phyloP scores from a whole-genome alignment of 805 yeast species.

The Clavispora vitiphila region DNA sequence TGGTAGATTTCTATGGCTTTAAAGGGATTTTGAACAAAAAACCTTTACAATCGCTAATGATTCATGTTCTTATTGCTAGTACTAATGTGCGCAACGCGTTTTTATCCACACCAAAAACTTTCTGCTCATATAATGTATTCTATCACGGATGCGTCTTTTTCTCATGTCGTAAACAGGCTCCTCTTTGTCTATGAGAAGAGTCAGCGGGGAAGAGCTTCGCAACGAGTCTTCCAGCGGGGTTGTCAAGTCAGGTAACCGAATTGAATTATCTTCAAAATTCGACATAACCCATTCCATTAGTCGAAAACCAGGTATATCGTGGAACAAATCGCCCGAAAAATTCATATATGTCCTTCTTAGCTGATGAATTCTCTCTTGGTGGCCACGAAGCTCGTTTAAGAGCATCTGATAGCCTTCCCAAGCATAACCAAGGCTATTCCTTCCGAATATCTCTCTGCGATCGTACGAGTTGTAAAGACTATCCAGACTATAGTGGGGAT shows the following conservation, averaged over 20 bases:
- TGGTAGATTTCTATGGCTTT: no score
- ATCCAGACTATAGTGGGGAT: not conserved
- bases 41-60: no score
- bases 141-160: not conserved
- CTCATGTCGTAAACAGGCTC: not conserved
- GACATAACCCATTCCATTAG: not conserved
- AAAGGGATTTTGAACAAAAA: no score
- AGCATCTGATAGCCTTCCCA: not conserved
- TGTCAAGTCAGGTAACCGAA: not conserved
- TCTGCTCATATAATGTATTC: not conserved
- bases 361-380: not conserved
- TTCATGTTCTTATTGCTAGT: not conserved
- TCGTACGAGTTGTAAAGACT: not conserved
- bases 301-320: not conserved
- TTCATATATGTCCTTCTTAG: not conserved
- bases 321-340: not conserved
- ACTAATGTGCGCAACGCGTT: not conserved
- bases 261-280: not conserved
- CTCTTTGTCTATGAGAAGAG: not conserved
- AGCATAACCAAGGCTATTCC: not conserved
- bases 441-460: not conserved
- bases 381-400: not conserved
- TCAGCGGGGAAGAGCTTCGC: not conserved
- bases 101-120: not conserved
- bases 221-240: not conserved